A percentile compares a stretch with the other conserved stretches of the same genome.
Conservation (phyloP, 2,329 filamentous ascomycete genomes). For the Ambrosiella cleistominuta region DNA sequence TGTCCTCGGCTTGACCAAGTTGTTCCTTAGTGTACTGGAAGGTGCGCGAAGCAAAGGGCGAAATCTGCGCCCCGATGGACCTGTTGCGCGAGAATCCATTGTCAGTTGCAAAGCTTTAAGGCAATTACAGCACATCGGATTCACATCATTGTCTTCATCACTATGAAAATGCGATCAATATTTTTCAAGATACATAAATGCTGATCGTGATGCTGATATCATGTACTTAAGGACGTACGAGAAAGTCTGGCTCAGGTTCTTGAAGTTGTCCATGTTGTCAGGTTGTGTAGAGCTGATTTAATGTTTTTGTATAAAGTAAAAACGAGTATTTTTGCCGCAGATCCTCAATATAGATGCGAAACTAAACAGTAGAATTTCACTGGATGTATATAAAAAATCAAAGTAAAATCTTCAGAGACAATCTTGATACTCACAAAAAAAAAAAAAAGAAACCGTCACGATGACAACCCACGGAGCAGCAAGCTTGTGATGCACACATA, state of each 20-base stretch:
- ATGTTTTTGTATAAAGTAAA: not conserved
- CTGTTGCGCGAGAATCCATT: slow-evolving; percentile 17
- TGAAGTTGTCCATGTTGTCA: slow-evolving; percentile 12
- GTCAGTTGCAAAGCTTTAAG: too few species aligned
- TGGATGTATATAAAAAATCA: not conserved
- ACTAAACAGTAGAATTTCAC: not conserved
- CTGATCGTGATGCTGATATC: not conserved
- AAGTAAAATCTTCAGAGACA: not conserved
- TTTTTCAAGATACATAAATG: not conserved
- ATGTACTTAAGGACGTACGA: slow-evolving; percentile 9
- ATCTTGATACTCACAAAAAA: not conserved
- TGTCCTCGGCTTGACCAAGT: slow-evolving; percentile 85
- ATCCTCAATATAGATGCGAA: not conserved
- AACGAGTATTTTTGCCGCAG: not conserved
- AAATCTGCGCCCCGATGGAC: slow-evolving; percentile 61
- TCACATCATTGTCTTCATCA: too few species aligned
- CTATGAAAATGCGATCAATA: too few species aligned
- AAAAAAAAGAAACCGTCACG: not conserved
- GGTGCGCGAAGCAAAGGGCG: slow-evolving; percentile 81
- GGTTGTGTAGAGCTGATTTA: not conserved
- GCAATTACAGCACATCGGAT: too few species aligned
- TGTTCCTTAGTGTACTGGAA: slow-evolving; percentile 98
- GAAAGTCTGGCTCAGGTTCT: slow-evolving; percentile 13
- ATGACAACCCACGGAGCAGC: not conserved
- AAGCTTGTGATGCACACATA: not conserved